Base-by-base conservation (phyloP, 2,329 filamentous ascomycete genomes). In the Clathrospora elynae region DNA sequence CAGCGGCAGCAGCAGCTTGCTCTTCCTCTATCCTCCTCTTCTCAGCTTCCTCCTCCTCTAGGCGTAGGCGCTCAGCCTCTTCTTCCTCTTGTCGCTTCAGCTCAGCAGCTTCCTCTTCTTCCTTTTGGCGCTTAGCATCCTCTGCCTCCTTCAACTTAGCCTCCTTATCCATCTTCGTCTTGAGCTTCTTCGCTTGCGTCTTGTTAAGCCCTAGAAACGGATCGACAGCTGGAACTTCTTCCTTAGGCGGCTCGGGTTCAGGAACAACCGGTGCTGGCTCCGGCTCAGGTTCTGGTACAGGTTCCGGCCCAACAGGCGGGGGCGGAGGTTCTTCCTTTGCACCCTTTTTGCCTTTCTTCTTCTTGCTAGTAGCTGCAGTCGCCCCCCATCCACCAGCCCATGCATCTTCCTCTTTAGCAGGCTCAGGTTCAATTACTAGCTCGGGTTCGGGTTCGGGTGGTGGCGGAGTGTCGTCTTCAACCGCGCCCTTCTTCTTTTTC, bases 91-190 rank as follows among this genome's bases (percentile, higher is more conserved):
- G 29, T 18, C 46, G 43, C 22, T 44, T 55, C 10, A 43, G 40
- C 35, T 61, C 60, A 16, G 55, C 55, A 6, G 50, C 55, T 22
- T 59, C 53, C 16, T 58, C 56, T 24, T 61, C 58, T 20, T 57
- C 49, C 29, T 52, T 52, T 24, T 46, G 45, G 18, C 47, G 52
- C 32, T 51, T 51, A 7, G 57, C 43, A 29, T 52, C 55, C 35
- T 53, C 51, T 17, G 41, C 41, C 24, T 55, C 52, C 20, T 61
- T 64, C 23, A 32, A 16, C 12, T 46, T 46, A 5, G 50, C 53
- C 43, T 71, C 69, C 26, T 58, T 59, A 24, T 61, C 66, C 57
- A 73, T 71, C 45, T 71, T 73, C 53, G 54, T 53, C 37, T 61
- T 54, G 14, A 64, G 53, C 51, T 57, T 65, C 49, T 62, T 66